Percentiles rank a stretch among this genome's conserved stretches.
Evolutionary conservation across 805 yeast species (phyloP).

Genomic region (Kodamaea restingae): DNA sequence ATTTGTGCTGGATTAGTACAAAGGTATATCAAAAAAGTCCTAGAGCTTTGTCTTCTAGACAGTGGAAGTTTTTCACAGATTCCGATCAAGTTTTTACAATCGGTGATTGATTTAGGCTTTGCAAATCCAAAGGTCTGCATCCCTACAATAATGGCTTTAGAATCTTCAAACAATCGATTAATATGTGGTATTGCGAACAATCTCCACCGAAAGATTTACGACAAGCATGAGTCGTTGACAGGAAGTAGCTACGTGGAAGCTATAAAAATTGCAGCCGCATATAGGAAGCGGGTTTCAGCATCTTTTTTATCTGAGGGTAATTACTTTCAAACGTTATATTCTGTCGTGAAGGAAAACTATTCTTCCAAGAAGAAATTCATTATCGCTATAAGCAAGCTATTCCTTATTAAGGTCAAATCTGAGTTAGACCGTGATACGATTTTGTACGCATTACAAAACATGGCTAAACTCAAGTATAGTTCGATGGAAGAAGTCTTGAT

Average conservation of each 20-base stretch:
- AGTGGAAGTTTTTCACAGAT: constrained; percentile 44
- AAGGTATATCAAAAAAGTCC: constrained; percentile 48
- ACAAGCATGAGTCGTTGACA: constrained; percentile 67
- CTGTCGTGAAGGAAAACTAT: constrained; percentile 36
- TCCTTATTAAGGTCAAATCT: constrained; percentile 11
- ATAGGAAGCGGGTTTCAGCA: constrained; percentile 26
- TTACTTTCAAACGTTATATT: constrained; percentile 40
- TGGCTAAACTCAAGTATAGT: constrained; percentile 36
- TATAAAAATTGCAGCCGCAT: constrained; percentile 48
- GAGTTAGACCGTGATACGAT: constrained; percentile 18
- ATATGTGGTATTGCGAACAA: constrained; percentile 47
- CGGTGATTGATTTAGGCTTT: constrained; percentile 61
- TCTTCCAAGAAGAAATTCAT: constrained; percentile 42
- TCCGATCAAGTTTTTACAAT: constrained; percentile 52
- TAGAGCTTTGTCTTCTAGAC: constrained; percentile 46
- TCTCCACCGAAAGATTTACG: constrained; percentile 53
- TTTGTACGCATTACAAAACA: constrained; percentile 31
- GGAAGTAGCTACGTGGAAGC: constrained; percentile 66
- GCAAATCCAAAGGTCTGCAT: constrained; percentile 71
- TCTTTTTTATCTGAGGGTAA: constrained; percentile 24
- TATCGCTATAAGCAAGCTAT: constrained; percentile 19
- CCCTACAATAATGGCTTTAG: constrained; percentile 67
- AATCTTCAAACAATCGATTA: constrained; percentile 44
- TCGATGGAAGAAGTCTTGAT: constrained; percentile 51
- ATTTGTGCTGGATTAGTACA: constrained; percentile 72